Base-by-base conservation (phyloP, 257 asterid genomes). In the Solanum appendiculatum region DNA sequence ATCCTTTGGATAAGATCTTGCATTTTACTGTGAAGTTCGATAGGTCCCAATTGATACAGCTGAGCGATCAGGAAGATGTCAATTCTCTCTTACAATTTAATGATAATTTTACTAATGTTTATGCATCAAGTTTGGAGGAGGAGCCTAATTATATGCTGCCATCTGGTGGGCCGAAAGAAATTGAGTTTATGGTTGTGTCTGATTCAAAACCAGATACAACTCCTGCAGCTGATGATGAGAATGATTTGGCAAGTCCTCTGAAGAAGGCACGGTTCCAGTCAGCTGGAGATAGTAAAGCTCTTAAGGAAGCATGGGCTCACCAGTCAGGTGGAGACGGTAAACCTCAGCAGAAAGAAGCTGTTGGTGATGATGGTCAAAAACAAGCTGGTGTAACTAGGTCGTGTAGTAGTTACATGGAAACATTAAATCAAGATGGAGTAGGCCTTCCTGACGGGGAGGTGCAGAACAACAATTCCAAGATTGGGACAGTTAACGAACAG, bases 121-220 rank as follows among this genome's bases (percentile, higher is more conserved):
- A 66, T 66, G 73, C 73, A 66, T 66, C 73, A 27, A 14, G 37
- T 29, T 66, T 66, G 73, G 36, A 2, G 20, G 81, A 86, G 69
- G 84, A 60, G 42, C 84, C 58, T 86, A 70, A 74, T 25, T 44
- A 80, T 46, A 58, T 33, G 13, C 85, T 39, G 51, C 78, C 88
- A n/a, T 83, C 69, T 20, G 13, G 13, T 87, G 46, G 51, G 84
- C 83, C 74, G 78, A 90, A 87, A 23, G 14, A 23, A 9, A 68
- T 86, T 78, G 92, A 90, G 85, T 27, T 5, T 5, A 5, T 25
- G 15, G 72, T 25, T 64, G 16, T 88, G 89, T 89, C 93, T 48
- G 95, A 88, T 60, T 73, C 58, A 40, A 94, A 90, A 54, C 48
- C 66, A 48, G 58, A 5, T 48, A 48, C 23, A 48, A 48, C 58